Percentiles rank a stretch among this genome's conserved stretches.
These are phyloP conservation scores for Cardamine occulta DNA, from an alignment of 345 rosid genomes.

Conservation along the genomic window DNA sequence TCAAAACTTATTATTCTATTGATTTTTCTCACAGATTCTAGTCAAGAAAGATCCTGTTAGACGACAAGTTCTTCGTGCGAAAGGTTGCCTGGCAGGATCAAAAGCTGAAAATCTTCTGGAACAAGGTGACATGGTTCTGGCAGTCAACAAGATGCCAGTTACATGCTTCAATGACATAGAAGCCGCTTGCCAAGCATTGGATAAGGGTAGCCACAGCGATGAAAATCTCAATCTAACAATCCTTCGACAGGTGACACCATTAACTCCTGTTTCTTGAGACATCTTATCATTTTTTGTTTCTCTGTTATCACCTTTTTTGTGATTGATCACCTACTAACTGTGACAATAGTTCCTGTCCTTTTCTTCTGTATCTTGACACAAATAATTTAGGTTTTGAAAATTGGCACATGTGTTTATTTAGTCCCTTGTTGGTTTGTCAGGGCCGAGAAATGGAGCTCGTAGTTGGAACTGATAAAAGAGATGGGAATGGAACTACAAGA, in stretches of 20 bases:
- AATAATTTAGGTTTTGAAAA: too few relatives aligned
- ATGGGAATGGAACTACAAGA: slow-evolving; percentile 86
- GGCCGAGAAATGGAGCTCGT: slow-evolving; percentile 73
- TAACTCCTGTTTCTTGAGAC: slow-evolving; percentile 12
- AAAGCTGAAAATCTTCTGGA: slow-evolving; percentile 83
- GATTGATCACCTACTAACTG: too few relatives aligned
- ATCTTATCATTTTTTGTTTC: slow-evolving; percentile 2
- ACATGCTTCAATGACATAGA: slow-evolving; percentile 91
- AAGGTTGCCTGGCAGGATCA: slow-evolving; percentile 94
- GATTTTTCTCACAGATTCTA: slow-evolving; percentile 58
- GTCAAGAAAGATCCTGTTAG: slow-evolving; percentile 86
- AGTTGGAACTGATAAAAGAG: slow-evolving; percentile 87
- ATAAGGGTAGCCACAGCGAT: slow-evolving; percentile 51
- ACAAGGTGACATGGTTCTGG: slow-evolving; percentile 95
- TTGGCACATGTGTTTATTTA: too few relatives aligned
- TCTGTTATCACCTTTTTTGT: background rate
- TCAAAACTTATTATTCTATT: background rate
- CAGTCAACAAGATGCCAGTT: slow-evolving; percentile 82
- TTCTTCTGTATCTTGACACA: too few relatives aligned
- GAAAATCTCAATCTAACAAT: slow-evolving; percentile 76
- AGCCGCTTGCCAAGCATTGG: slow-evolving; percentile 73
- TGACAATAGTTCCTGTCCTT: too few relatives aligned
- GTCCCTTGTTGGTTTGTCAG: slow-evolving; percentile 50
- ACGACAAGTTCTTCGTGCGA: slow-evolving; percentile 86
- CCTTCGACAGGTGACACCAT: slow-evolving; percentile 71